Percentiles rank a stretch among this genome's conserved stretches.
Conservation (phyloP, 2,329 filamentous ascomycete species). For the Cytospora schulzeri region DNA sequence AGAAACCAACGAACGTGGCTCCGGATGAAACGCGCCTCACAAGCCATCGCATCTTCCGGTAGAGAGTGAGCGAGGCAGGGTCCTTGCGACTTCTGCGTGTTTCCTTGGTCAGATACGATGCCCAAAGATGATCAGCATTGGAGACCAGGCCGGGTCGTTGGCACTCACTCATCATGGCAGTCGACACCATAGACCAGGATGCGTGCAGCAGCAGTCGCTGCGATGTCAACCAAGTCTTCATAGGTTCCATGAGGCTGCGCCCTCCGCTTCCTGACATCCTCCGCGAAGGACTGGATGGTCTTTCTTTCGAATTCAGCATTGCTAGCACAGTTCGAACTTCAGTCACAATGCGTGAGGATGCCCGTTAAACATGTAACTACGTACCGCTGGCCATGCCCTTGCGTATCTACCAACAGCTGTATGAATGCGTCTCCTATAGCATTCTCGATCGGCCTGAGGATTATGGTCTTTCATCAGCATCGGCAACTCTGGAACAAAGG, state of each 20-base stretch:
- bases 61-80: neutral
- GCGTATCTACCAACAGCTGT: neutral
- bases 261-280: slow-evolving; percentile 10
- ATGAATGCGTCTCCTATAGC: neutral
- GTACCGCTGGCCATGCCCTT: neutral
- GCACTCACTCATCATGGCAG: neutral
- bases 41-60: slow-evolving; percentile 5
- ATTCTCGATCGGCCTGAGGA: slow-evolving; percentile 4
- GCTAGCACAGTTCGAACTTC: neutral
- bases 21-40: slow-evolving; percentile 3
- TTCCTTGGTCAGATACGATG: neutral
- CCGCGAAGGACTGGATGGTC: neutral
- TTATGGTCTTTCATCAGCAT: neutral
- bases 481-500: neutral
- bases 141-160: neutral
- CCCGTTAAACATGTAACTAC: neutral
- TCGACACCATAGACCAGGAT: neutral
- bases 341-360: neutral
- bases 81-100: neutral
- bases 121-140: neutral
- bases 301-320: neutral
- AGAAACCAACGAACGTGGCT: neutral
- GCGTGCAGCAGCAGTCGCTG: slow-evolving; percentile 2
- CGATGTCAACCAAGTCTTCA: slow-evolving; percentile 14
- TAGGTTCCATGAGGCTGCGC: neutral